Conservation (phyloP, 768 basidiomycete species). For the Albatrellus ellisii region DNA sequence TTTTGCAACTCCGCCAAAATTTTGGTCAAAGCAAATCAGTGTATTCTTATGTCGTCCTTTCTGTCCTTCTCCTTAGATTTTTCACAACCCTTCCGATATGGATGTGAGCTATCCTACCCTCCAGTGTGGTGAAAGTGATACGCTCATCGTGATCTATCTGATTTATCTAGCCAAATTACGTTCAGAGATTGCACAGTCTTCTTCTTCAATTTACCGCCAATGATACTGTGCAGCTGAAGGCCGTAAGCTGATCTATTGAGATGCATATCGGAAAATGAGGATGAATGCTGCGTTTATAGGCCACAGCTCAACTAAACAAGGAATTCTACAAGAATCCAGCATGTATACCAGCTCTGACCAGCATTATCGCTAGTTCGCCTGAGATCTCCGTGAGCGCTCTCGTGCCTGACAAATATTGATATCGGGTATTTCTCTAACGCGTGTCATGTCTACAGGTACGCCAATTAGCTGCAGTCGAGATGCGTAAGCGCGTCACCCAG, state of each 20-base stretch:
- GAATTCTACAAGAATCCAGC: slow-evolving; percentile 85
- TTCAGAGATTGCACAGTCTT: slow-evolving; percentile 73
- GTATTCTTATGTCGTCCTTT: slow-evolving; percentile 9
- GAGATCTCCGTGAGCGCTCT: slow-evolving; percentile 57
- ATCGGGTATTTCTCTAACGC: background rate
- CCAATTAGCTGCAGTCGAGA: slow-evolving; percentile 93
- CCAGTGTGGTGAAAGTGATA: background rate
- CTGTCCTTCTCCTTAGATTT: slow-evolving; percentile 9
- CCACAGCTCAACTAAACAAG: slow-evolving; percentile 81
- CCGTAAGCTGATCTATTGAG: slow-evolving; percentile 38
- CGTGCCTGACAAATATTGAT: background rate
- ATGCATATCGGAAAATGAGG: slow-evolving; percentile 7
- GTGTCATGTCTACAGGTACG: slow-evolving; percentile 47
- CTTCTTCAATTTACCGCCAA: slow-evolving; percentile 78
- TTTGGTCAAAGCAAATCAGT: slow-evolving; percentile 24
- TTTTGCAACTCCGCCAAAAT: slow-evolving; percentile 48
- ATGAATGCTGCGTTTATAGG: slow-evolving; percentile 30
- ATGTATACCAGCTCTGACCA: slow-evolving; percentile 86
- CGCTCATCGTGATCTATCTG: background rate
- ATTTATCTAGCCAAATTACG: slow-evolving; percentile 43
- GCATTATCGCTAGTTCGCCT: slow-evolving; percentile 76
- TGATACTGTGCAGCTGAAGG: slow-evolving; percentile 82
- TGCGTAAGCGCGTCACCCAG: slow-evolving; percentile 80
- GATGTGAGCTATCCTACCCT: slow-evolving; percentile 28
- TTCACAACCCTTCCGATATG: slow-evolving; percentile 22